Percentiles rank a stretch among this genome's conserved stretches.
Conservation (phyloP, 805 yeast genomes). For the Saccharomycopsis microspora region DNA sequence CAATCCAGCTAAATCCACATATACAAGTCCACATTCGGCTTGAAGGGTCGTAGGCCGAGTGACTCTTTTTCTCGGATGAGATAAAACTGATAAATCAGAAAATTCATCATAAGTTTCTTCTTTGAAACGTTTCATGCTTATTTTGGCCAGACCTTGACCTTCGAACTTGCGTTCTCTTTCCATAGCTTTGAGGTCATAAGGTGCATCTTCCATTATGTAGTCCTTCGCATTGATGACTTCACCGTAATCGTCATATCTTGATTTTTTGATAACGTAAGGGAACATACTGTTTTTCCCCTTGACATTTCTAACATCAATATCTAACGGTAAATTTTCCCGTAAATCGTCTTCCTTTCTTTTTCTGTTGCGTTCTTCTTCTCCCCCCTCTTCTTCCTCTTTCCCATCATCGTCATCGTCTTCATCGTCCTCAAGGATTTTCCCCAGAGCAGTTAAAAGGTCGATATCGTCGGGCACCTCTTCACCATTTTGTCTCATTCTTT, state of each 20-base stretch:
- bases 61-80: constrained; percentile 38
- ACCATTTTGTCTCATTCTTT: constrained; percentile 22
- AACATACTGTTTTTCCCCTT: constrained; percentile 55
- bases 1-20: constrained; percentile 71
- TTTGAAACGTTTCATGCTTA: constrained; percentile 11
- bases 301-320: constrained; percentile 24
- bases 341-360: constrained; percentile 15
- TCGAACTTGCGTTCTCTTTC: constrained; percentile 1
- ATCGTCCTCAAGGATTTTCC: constrained; percentile 20
- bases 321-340: constrained; percentile 22
- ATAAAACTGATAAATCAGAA: constrained; percentile 36
- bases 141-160: neutral
- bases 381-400: constrained; percentile 19
- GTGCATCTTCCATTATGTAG: constrained; percentile 39
- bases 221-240: constrained; percentile 56
- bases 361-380: constrained; percentile 12
- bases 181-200: neutral
- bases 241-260: constrained; percentile 86
- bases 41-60: constrained; percentile 25
- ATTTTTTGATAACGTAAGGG: constrained; percentile 51
- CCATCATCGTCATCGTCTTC: constrained; percentile 21
- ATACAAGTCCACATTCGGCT: constrained; percentile 62
- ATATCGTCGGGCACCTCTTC: constrained; percentile 7
- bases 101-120: constrained; percentile 30
- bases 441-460: constrained; percentile 17